phyloP scores from a whole-genome alignment of 2,329 filamentous ascomycete genomes.

The Hypoxylon sp. region DNA sequence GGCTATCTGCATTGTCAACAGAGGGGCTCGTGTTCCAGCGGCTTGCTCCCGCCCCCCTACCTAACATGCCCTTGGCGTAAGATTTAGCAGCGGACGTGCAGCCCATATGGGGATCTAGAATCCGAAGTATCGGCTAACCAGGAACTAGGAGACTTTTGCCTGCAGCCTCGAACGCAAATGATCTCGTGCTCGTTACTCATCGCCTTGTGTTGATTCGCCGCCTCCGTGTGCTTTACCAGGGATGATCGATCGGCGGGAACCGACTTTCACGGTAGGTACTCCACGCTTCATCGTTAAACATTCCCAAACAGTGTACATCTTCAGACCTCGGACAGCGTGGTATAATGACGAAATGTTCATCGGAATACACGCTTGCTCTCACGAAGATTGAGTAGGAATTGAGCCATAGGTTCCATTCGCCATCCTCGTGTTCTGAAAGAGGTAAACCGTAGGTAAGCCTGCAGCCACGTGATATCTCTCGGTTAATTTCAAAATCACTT shows the following conservation, averaged over 20 bases:
- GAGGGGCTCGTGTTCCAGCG: slow-evolving; percentile 24
- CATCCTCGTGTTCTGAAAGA: not conserved
- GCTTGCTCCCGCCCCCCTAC: slow-evolving; percentile 1
- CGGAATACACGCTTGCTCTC: not conserved
- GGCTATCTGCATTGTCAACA: slow-evolving; percentile 1
- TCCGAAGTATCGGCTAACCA: not conserved
- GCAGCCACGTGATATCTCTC: not conserved
- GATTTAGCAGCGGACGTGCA: slow-evolving; percentile 13
- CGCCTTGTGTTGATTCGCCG: not conserved
- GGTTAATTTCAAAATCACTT: not conserved
- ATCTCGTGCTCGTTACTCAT: slow-evolving; percentile 22
- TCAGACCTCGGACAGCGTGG: not conserved
- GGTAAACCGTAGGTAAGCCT: slow-evolving; percentile 1
- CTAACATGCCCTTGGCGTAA: slow-evolving; percentile 30
- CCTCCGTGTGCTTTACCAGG: not conserved
- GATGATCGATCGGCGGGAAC: not conserved
- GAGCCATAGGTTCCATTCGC: not conserved
- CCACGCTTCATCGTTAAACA: not conserved
- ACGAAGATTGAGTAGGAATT: not conserved
- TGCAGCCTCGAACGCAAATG: slow-evolving; percentile 2
- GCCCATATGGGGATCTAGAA: slow-evolving; percentile 22
- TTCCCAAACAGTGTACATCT: not conserved
- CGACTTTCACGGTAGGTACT: not conserved
- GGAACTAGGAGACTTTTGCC: not conserved
- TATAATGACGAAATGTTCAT: not conserved